phyloP scores from a whole-genome alignment of 257 asterid genomes.

The Echium plantagineum region DNA sequence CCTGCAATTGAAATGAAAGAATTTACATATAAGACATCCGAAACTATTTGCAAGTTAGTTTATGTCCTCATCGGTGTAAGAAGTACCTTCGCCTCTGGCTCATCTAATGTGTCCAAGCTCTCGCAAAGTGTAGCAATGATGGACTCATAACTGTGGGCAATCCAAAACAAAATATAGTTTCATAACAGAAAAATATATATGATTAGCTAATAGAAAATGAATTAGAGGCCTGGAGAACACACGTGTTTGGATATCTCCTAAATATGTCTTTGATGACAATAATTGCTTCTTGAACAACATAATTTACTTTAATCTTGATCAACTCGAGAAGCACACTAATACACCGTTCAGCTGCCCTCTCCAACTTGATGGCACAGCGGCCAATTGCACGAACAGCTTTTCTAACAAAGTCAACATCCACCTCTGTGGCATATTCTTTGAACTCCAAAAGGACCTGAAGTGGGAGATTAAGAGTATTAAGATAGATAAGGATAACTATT shows the following conservation, averaged over 20 bases:
- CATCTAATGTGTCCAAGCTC: slow-evolving; percentile 95
- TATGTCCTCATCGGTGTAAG: not conserved
- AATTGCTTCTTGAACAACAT: slow-evolving; percentile 99
- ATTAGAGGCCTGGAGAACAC: slow-evolving; percentile 18
- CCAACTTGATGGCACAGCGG: slow-evolving; percentile 97
- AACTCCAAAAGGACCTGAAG: slow-evolving; percentile 84
- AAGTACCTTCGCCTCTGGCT: slow-evolving; percentile 97
- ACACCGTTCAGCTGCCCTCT: slow-evolving; percentile 99
- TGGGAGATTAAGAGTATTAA: slow-evolving; percentile 3
- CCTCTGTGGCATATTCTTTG: slow-evolving; percentile 99
- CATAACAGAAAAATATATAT: slow-evolving; percentile 6
- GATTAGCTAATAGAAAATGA: slow-evolving; percentile 9
- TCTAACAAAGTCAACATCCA: slow-evolving; percentile 96
- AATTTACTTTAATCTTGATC: slow-evolving; percentile 97
- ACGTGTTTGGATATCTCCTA: slow-evolving; percentile 99
- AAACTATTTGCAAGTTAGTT: not conserved
- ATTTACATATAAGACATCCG: slow-evolving; percentile 6
- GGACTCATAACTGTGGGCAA: slow-evolving; percentile 67
- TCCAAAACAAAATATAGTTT: slow-evolving; percentile 5
- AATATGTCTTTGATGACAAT: slow-evolving; percentile 97
- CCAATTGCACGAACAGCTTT: slow-evolving; percentile 99
- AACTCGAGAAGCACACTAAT: slow-evolving; percentile 97
- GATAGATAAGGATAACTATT: not conserved
- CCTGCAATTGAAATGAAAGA: slow-evolving; percentile 36
- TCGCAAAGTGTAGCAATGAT: slow-evolving; percentile 98